phyloP scores from a whole-genome alignment of 1,139 yeast species.

The Geotrichum aggregatum region DNA sequence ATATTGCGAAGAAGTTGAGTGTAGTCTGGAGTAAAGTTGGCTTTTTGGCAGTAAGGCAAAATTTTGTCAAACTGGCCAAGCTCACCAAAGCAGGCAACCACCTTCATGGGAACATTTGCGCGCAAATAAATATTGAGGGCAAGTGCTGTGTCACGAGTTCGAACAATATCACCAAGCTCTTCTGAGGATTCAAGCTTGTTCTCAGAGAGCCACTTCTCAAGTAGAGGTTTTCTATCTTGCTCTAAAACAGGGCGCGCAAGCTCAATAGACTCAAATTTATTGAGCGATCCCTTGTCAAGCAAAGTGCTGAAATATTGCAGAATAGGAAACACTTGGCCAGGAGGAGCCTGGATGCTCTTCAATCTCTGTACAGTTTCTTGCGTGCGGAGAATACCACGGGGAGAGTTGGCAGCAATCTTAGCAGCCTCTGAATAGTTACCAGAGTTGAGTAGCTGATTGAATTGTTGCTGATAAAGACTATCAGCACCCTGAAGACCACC shows the following conservation, averaged over 20 bases:
- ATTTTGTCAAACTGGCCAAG: slow-evolving; percentile 95
- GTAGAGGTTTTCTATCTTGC: slow-evolving; percentile 88
- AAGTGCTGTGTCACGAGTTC: slow-evolving; percentile 76
- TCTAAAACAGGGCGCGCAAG: slow-evolving; percentile 93
- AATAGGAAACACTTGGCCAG: slow-evolving; percentile 93
- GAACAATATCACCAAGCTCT: slow-evolving; percentile 93
- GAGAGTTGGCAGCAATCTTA: slow-evolving; percentile 93
- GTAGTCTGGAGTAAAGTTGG: slow-evolving; percentile 84
- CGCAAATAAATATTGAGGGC: slow-evolving; percentile 90
- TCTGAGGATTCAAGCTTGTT: slow-evolving; percentile 91
- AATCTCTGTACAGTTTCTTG: slow-evolving; percentile 91
- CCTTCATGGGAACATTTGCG: slow-evolving; percentile 81
- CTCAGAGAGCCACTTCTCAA: slow-evolving; percentile 95
- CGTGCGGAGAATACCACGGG: slow-evolving; percentile 75
- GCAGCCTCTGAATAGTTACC: slow-evolving; percentile 94
- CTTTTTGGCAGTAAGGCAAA: slow-evolving; percentile 88
- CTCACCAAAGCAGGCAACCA: slow-evolving; percentile 89
- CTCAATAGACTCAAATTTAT: slow-evolving; percentile 91
- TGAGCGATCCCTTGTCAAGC: slow-evolving; percentile 87
- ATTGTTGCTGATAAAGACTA: slow-evolving; percentile 83
- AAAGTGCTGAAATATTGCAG: slow-evolving; percentile 88
- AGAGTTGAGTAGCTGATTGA: slow-evolving; percentile 73
- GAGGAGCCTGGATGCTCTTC: slow-evolving; percentile 88
- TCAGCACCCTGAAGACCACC: slow-evolving; percentile 98
- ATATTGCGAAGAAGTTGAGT: slow-evolving; percentile 86